Conservation (phyloP, 2,329 filamentous ascomycete species). For the Thermothelomyces thermophilus region DNA sequence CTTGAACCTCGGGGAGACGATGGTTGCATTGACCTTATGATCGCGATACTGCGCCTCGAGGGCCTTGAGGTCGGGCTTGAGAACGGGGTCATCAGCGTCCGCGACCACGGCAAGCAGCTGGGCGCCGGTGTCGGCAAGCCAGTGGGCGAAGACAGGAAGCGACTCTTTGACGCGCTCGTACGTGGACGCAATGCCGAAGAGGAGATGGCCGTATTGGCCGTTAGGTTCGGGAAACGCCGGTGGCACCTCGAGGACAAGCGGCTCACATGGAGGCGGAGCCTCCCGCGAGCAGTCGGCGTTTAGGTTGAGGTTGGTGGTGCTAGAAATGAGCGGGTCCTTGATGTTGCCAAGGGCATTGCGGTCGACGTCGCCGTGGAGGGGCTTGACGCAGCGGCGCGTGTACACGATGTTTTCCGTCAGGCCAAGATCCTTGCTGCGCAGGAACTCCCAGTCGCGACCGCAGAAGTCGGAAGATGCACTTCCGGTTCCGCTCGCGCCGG, state of each 20-base stretch:
- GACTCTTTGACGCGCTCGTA: slow-evolving; percentile 44
- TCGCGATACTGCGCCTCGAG: slow-evolving; percentile 29
- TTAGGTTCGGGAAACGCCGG: slow-evolving; percentile 35
- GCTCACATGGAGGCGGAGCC: slow-evolving; percentile 33
- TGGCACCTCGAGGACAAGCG: slow-evolving; percentile 43
- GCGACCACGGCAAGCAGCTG: slow-evolving; percentile 46
- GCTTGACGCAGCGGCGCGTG: slow-evolving; percentile 39
- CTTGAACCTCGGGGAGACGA: slow-evolving; percentile 26
- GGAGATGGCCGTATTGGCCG: slow-evolving; percentile 42
- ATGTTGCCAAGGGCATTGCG: slow-evolving; percentile 35
- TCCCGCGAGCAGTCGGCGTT: slow-evolving; percentile 24
- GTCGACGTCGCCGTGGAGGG: slow-evolving; percentile 31
- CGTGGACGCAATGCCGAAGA: slow-evolving; percentile 53
- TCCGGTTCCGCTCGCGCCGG: background rate
- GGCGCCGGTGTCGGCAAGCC: slow-evolving; percentile 46
- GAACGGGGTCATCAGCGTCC: slow-evolving; percentile 30
- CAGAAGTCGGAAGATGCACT: background rate
- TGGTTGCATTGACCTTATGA: slow-evolving; percentile 27
- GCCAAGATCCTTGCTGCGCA: slow-evolving; percentile 25
- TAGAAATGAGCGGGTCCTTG: slow-evolving; percentile 32
- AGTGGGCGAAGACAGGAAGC: slow-evolving; percentile 47
- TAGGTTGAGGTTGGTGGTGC: slow-evolving; percentile 29
- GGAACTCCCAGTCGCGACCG: slow-evolving; percentile 16
- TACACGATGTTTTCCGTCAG: slow-evolving; percentile 39
- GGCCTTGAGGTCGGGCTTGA: slow-evolving; percentile 15